These are phyloP conservation scores for Plasmodium malariae DNA, from an alignment of 169 alveolate genomes.

Conservation along the genomic window DNA sequence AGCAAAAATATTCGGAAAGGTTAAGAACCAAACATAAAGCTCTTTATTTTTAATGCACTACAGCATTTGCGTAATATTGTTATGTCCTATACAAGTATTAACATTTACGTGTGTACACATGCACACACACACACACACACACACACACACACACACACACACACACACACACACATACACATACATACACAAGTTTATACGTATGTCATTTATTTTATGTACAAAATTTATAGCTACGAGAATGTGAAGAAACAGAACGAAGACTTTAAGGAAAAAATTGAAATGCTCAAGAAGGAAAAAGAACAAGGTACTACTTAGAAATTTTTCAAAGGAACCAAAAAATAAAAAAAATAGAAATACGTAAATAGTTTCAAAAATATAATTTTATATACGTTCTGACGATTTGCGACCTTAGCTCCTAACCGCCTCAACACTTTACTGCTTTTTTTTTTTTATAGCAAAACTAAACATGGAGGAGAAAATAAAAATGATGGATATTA, in stretches of 20 bases:
- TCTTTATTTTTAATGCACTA: too few species aligned
- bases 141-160: neutral
- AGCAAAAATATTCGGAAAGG: constrained; percentile 61
- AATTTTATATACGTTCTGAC: neutral
- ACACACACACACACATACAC: neutral
- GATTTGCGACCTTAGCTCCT: neutral
- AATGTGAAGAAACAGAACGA: constrained; percentile 39
- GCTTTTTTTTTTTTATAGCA: constrained; percentile 1
- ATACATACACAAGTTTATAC: neutral
- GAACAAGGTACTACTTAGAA: constrained; percentile 27
- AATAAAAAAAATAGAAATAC: neutral
- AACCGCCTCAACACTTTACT: too few species aligned
- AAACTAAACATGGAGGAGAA: constrained; percentile 42
- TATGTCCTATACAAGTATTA: too few species aligned
- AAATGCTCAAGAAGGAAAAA: constrained; percentile 34
- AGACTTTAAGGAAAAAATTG: constrained; percentile 51
- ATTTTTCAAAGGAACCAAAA: neutral
- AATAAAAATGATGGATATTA: constrained; percentile 36
- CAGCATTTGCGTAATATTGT: too few species aligned
- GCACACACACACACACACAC: neutral
- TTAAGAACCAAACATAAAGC: neutral
- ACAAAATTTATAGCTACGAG: constrained; percentile 19
- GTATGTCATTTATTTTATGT: neutral
- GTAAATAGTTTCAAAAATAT: neutral
- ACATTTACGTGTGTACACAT: neutral